Conservation (phyloP, 768 basidiomycete genomes). For the Pleurotus eryngii region DNA sequence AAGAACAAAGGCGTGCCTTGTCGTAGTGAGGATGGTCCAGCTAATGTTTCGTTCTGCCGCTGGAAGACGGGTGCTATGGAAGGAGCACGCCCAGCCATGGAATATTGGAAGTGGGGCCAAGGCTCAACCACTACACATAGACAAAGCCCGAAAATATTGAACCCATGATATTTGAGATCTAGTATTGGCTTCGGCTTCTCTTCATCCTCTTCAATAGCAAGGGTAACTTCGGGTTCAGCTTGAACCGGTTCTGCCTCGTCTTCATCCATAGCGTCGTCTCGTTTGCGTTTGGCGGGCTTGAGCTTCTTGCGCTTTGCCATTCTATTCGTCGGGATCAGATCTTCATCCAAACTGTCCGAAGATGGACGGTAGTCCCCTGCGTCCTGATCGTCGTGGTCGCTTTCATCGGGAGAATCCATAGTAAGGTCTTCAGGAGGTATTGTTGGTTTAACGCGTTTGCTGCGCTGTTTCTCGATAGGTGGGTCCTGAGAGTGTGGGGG, state of each 20-base stretch:
- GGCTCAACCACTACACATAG: constrained; percentile 84
- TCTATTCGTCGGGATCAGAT: constrained; percentile 12
- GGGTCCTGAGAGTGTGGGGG: background rate
- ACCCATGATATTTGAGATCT: constrained; percentile 66
- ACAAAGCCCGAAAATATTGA: constrained; percentile 67
- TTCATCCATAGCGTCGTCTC: constrained; percentile 8
- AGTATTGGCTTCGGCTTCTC: constrained; percentile 70
- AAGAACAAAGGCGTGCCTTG: constrained; percentile 70
- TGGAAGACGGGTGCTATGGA: constrained; percentile 17
- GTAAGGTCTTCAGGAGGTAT: constrained; percentile 24
- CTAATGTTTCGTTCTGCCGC: constrained; percentile 11
- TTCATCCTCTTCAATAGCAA: constrained; percentile 62
- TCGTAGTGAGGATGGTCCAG: constrained; percentile 18
- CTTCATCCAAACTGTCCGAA: constrained; percentile 1
- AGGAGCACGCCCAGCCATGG: constrained; percentile 24
- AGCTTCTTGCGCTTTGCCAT: constrained; percentile 13
- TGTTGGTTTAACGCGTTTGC: background rate
- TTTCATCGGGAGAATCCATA: constrained; percentile 24
- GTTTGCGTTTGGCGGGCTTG: background rate
- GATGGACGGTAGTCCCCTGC: constrained; percentile 3
- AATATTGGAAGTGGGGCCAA: constrained; percentile 51
- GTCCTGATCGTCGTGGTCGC: constrained; percentile 18
- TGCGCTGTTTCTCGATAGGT: background rate
- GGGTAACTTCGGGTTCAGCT: constrained; percentile 22
- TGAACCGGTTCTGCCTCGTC: constrained; percentile 17